Evolutionary conservation across 495 filamentous ascomycete genomes (phyloP), one percentile per base, ranked within the genome.

Genomic region (Penicillium nucicola): DNA sequence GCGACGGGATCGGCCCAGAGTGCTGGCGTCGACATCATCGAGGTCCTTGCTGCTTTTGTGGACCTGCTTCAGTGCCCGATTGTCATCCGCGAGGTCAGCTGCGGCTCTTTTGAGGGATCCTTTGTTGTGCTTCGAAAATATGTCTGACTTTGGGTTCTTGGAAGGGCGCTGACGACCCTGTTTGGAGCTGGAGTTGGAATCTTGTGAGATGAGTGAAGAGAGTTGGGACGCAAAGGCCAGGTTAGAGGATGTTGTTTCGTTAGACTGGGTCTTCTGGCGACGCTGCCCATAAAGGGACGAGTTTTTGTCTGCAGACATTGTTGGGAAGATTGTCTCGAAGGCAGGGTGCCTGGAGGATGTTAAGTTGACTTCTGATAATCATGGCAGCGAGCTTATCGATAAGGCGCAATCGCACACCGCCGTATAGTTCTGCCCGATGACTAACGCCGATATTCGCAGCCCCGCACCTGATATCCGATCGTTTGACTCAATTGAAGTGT

Each of bases 181-280:
- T 15, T 68, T 60, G 18, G 75, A 55, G 44, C 69, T 60, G 0
- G 51, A 14, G 35, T 33, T n/a, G 34, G 53, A 38, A 49, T 81
- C 67, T 31, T 76, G 67, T 36, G 85, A 70, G 55, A 89, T 84
- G 14, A 90, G 80, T 42, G 86, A 87, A 55, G 83, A 82, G 48
- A 96, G 81, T 36, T 90, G 82, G 7, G 86, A 84, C 30, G 84
- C 79, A 71, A 97, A 96, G 60, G 85, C 80, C 45, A 95, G 83
- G 55, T 82, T 87, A 46, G 85, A 85, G 18, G 89, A 83, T 38
- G 88, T 45, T 72, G 77, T 50, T 75, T 74, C 35, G 55, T 84
- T 63, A 28, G 25, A 28, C 67, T 54, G 44, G 54, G 51, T 40
- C 74, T 55, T 60, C 76, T 88, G 20, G 80, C 83, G 83, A n/a